Evolutionary conservation across 2,329 filamentous ascomycete species (phyloP).

Genomic region (Cladorrhinum sp.): DNA sequence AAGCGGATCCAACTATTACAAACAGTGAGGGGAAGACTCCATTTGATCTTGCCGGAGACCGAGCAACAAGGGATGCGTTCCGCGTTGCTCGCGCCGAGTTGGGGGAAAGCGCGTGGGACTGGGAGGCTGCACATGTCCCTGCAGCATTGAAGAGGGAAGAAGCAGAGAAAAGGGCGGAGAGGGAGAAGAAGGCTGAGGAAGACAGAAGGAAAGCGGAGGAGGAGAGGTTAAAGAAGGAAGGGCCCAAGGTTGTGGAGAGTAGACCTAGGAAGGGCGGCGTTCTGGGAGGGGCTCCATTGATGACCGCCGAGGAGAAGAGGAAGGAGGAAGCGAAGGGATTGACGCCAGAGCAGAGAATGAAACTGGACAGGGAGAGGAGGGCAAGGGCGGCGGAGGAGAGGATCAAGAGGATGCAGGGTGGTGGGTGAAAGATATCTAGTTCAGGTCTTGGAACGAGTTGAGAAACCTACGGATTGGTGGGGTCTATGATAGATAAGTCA

Average conservation of each 20-base stretch:
- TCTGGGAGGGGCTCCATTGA: slow-evolving; percentile 58
- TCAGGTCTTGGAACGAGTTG: too few species aligned
- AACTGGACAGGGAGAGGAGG: slow-evolving; percentile 81
- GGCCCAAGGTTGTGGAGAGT: slow-evolving; percentile 47
- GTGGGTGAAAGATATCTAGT: slow-evolving; percentile 28
- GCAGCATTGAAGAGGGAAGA: slow-evolving; percentile 67
- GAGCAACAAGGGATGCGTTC: slow-evolving; percentile 84
- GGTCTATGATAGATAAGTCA: too few species aligned
- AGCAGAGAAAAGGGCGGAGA: slow-evolving; percentile 64
- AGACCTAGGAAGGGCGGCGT: slow-evolving; percentile 39
- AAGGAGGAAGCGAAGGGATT: slow-evolving; percentile 82
- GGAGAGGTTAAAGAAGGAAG: slow-evolving; percentile 67
- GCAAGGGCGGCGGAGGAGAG: slow-evolving; percentile 90
- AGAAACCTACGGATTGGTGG: too few species aligned
- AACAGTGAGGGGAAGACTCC: slow-evolving; percentile 79
- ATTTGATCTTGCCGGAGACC: slow-evolving; percentile 84
- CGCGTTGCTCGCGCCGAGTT: slow-evolving; percentile 80
- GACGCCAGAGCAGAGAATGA: slow-evolving; percentile 81
- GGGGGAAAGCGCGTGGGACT: slow-evolving; percentile 73
- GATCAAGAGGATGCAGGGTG: slow-evolving; percentile 63
- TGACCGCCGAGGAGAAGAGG: slow-evolving; percentile 75
- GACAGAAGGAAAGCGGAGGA: slow-evolving; percentile 71
- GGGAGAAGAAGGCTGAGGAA: slow-evolving; percentile 70
- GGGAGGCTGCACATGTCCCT: slow-evolving; percentile 74
- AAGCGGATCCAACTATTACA: slow-evolving; percentile 67